Conservation (phyloP, 179 eudicot genomes). For the Nepenthes alata region DNA sequence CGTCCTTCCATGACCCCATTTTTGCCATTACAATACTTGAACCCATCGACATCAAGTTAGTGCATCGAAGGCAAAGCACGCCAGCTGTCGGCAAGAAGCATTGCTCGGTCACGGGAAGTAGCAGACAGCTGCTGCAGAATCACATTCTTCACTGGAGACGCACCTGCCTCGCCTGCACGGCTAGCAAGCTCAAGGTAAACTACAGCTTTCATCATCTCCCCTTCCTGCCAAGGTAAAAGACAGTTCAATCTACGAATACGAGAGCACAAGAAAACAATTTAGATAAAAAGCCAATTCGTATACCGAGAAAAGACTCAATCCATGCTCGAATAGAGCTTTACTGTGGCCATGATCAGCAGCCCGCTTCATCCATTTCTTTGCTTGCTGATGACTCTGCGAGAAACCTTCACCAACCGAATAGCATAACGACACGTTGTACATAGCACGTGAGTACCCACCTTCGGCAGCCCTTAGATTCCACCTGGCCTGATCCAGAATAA, state of each 20-base stretch:
- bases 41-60: neutral
- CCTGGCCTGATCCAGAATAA: slow-evolving; percentile 46
- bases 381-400: slow-evolving; percentile 35
- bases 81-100: slow-evolving; percentile 69
- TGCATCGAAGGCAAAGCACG: slow-evolving; percentile 58
- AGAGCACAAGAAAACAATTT: neutral
- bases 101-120: slow-evolving; percentile 42
- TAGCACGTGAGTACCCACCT: slow-evolving; percentile 83
- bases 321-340: slow-evolving; percentile 88
- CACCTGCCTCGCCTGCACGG: slow-evolving; percentile 71
- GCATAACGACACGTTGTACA: slow-evolving; percentile 78
- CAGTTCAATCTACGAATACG: slow-evolving; percentile 3
- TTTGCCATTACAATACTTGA: too few species aligned
- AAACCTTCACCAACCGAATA: slow-evolving; percentile 72
- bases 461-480: slow-evolving; percentile 85
- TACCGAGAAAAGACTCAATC: slow-evolving; percentile 66
- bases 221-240: slow-evolving; percentile 45
- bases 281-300: neutral
- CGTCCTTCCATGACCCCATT: too few species aligned
- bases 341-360: slow-evolving; percentile 91
- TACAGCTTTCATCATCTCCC: slow-evolving; percentile 65
- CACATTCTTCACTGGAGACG: slow-evolving; percentile 51
- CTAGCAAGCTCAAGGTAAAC: slow-evolving; percentile 78
- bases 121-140: slow-evolving; percentile 51
- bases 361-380: slow-evolving; percentile 92